Evolutionary conservation across 306 rosid species (phyloP), one percentile per base, ranked within the genome.

Genomic region (Sindora glabra): DNA sequence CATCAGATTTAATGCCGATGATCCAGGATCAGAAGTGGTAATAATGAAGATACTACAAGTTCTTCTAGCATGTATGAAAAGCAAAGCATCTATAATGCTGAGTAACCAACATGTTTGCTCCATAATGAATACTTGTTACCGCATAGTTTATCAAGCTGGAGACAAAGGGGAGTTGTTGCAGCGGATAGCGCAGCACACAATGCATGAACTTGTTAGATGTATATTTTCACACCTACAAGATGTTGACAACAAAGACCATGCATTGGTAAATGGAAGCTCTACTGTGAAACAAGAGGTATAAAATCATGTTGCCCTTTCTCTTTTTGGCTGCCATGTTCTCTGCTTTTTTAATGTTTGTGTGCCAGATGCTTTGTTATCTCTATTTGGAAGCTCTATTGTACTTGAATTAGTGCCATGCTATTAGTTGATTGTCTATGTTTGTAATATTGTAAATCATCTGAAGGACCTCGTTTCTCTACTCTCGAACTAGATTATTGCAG

Each of bases 21-120:
- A 94, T 86, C 82, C 95, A 68, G 84, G 90, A 66, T 89, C 97
- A 0, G 99, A 94, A 78, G 95, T 86, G 64, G 95, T 89, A 49
- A 68, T 94, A 59, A 82, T 84, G 90, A 94, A 86, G 86, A 94
- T 89, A 80, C 86, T 94, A 17, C 97, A 94, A 80, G 95, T 94
- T 75, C 90, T 94, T 69, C 80, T 84, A 63, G 87, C 97, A 27
- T 94, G 99, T 76, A 84, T 94, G 97, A 94, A 86, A 84, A 86
- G 87, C 67, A 94, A 94, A 77, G 99, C 95, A 26, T 94, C 97
- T 52, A 69, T 77, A 32, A 79, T 82, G 94, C 62, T 94, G 84
- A 89, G 97, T 74, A 94, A 94, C 77, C 99, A 94, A 66, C 95
- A 94, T 51, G 97, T 89, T 75, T 94, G 99, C 83, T 84, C 92